These are phyloP conservation scores for Arbutus unedo DNA, from an alignment of 148 eudicot species.

Conservation along the genomic window DNA sequence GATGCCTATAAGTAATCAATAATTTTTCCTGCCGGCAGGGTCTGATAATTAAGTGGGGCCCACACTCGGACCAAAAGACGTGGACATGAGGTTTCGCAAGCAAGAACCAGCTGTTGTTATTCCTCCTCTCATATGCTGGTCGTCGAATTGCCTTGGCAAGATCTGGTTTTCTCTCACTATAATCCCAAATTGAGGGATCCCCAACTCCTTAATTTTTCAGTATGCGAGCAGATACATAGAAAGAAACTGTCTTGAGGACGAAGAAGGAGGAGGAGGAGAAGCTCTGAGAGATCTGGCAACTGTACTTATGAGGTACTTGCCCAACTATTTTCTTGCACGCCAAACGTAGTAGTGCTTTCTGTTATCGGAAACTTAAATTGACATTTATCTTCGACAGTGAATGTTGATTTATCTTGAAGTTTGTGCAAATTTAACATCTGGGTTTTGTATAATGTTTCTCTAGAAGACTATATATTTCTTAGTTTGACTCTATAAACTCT, in stretches of 20 bases:
- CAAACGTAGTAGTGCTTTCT: conserved; percentile 13
- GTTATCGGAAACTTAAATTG: conserved; percentile 10
- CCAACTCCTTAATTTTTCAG: conserved; percentile 4
- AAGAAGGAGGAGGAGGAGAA: conserved; percentile 12
- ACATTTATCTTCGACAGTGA: conserved; percentile 7
- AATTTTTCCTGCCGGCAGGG: not conserved
- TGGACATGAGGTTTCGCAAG: conserved; percentile 14
- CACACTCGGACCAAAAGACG: not conserved
- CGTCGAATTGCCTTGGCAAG: conserved; percentile 24
- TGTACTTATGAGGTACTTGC: conserved; percentile 24
- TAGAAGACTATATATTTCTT: not conserved
- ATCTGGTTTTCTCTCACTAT: conserved; percentile 20
- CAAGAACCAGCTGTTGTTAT: conserved; percentile 19
- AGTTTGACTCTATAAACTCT: conserved; percentile 11
- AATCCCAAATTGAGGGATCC: not conserved
- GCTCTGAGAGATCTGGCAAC: conserved; percentile 17
- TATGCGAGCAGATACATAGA: conserved; percentile 1
- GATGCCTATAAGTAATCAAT: not conserved
- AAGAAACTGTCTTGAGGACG: not conserved
- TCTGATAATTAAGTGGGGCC: conserved; percentile 14
- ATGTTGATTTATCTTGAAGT: conserved; percentile 17
- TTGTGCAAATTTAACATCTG: conserved; percentile 16
- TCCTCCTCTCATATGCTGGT: not conserved
- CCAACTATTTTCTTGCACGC: not conserved
- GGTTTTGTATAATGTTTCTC: conserved; percentile 11